Base-by-base conservation (phyloP, 2,329 filamentous ascomycete species). In the Microcyclosporella mali region DNA sequence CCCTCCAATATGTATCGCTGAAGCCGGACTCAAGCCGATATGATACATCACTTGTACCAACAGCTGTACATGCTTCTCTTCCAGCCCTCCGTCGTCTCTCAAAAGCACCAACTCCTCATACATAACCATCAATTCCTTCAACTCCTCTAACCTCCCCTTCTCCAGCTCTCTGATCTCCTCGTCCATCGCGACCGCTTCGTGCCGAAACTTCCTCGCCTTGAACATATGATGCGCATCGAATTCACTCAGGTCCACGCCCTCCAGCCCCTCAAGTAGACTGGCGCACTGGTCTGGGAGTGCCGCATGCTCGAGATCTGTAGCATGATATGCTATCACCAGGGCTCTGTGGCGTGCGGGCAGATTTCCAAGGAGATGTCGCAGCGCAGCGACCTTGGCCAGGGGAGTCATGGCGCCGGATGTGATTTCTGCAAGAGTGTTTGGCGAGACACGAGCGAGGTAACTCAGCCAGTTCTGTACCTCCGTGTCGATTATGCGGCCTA, bases 31-130 rank as follows among this genome's bases (percentile, higher is more conserved):
- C 38, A 50, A 31, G 8, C 47, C 47, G 21, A 41, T 36, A 4
- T 38, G 36, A 41, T 51, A 45, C 42, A 48, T 46, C 6, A 42
- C 40, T 28, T 41, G 38, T 7, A 46, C 32, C 42, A 48, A 35
- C 11, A 30, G 10, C 25, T 37, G 36, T 9, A 51, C 3, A 6
- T 41, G 39, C n/a, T 42, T 39, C 15, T 31, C 28, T 19, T 30
- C 41, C n/a, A 51, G 29, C 33, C 27, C 7, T 14, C 38, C 45
- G 8, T 47, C 48, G 9, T 21, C 36, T 3, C 35, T 40, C 21
- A 44, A 15, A 17, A 43, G 25, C 18, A 41, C 46, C 33, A 46
- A 18, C 16, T 41, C 37, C 37, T 48, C 48, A 33, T 40, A 33
- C 33, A 46, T 27, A 4, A 21, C 18, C 40, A 46, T 37, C 18